A percentile compares a stretch with the other conserved stretches of the same genome.
These are phyloP conservation scores for Larix kaempferi DNA, from an alignment of 75 land plant genomes.

Conservation along the genomic window DNA sequence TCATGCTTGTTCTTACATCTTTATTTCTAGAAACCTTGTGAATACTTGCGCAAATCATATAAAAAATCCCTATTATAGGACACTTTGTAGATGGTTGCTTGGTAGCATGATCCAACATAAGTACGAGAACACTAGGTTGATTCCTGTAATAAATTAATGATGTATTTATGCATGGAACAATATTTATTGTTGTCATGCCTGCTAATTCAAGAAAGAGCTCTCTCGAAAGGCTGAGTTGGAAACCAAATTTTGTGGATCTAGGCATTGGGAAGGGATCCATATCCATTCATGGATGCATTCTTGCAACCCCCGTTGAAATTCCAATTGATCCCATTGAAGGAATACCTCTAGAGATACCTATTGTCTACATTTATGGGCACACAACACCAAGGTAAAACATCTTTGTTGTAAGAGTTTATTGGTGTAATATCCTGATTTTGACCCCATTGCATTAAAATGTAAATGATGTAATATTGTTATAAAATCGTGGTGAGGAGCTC, in stretches of 20 bases:
- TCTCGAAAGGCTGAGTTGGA: conserved; percentile 85
- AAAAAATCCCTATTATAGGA: not conserved
- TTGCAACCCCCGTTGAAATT: conserved; percentile 95
- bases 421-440: too few relatives aligned
- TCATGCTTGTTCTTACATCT: too few relatives aligned
- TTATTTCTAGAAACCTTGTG: too few relatives aligned
- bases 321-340: conserved; percentile 96
- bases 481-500: too few relatives aligned
- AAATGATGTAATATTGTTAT: too few relatives aligned
- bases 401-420: not conserved
- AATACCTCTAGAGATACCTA: conserved; percentile 82
- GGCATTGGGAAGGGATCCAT: conserved; percentile 98
- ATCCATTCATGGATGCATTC: conserved; percentile 82
- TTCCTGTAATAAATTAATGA: not conserved
- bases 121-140: not conserved
- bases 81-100: not conserved
- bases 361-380: conserved; percentile 93
- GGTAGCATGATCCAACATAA: not conserved
- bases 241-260: conserved; percentile 92
- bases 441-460: too few relatives aligned
- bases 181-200: conserved; percentile 98
- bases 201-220: conserved; percentile 99
- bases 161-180: conserved; percentile 68
- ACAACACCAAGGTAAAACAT: conserved; percentile 74
- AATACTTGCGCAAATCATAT: not conserved